Base-by-base conservation (phyloP, 495 filamentous ascomycete species). In the Saxophila tyrrhenica region DNA sequence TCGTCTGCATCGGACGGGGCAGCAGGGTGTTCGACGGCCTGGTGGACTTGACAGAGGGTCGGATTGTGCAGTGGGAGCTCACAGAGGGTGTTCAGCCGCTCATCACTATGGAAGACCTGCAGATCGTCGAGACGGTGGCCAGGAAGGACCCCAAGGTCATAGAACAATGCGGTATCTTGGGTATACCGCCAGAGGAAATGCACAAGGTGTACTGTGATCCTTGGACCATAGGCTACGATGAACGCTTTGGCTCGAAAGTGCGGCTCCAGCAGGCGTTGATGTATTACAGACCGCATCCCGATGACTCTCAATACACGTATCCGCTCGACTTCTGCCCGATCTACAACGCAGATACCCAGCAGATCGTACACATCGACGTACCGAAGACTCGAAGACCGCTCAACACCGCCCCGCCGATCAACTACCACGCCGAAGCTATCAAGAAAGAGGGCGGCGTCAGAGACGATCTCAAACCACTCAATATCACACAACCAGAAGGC, bases 141-240 rank as follows among this genome's bases (percentile, higher is more conserved):
- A 78, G 91, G 50, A 83, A 81, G 55, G 86, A 95, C 65, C 81
- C 87, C 7, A 87, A 84, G 57, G 90, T 96, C 49, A 94, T 95
- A 63, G 88, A 95, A 69, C 91, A 95, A 66, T 96, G 90, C 64
- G 78, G 75, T 2, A 79, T 95, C 51, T 77, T 89, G 60, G 90
- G 90, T n/a, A 90, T 96, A 59, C 79, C 86, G 7, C 76, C 73
- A 49, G 78, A 87, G 58, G 88, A 94, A 59, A 95, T 94, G 89
- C 67, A 89, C 67, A 92, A 91, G 70, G 86, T 94, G 39, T 92
- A 92, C 68, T 94, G 88, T 69, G 85, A 89, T 65, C 84, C 90
- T 13, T 96, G 90, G 90, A 95, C 90, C 15, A 95, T 96, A 69
- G 90, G 90, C 19, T 94, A 88, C 62, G 90, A 96, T 63, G 89